Evolutionary conservation across 2,329 filamentous ascomycete species (phyloP).

Genomic region (Aspergillus glaucus): DNA sequence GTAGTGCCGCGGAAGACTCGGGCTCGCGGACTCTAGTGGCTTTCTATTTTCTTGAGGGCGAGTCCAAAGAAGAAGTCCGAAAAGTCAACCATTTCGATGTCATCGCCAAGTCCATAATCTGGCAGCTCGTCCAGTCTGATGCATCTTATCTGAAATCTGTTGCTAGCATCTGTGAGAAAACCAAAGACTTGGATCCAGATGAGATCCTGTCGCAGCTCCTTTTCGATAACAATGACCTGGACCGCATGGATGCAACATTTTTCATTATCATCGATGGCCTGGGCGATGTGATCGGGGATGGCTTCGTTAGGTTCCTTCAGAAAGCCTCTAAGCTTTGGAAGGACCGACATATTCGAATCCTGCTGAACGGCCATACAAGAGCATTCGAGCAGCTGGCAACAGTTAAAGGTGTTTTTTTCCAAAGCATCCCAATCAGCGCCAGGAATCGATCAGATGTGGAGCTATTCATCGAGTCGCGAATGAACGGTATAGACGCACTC

Average conservation of each 20-base stretch:
- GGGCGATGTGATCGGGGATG: conserved; percentile 35
- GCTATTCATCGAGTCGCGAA: conserved; percentile 17
- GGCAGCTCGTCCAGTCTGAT: conserved; percentile 13
- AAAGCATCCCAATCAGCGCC: conserved; percentile 12
- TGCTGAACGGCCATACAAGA: conserved; percentile 16
- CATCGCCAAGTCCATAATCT: conserved; percentile 12
- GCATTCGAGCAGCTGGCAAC: conserved; percentile 14
- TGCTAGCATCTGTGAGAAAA: conserved; percentile 8
- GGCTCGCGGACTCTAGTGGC: conserved; percentile 7
- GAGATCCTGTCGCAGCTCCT: conserved; percentile 8
- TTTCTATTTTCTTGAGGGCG: conserved; percentile 14
- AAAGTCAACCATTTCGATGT: conserved; percentile 8
- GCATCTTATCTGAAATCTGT: conserved; percentile 13
- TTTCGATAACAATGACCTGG: conserved; percentile 9
- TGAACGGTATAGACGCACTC: conserved; percentile 20
- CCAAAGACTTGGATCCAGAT: conserved; percentile 10
- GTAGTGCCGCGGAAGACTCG: conserved; percentile 5
- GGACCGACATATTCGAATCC: conserved; percentile 10
- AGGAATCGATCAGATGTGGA: conserved; percentile 16
- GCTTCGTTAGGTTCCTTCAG: conserved; percentile 15
- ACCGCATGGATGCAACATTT: conserved; percentile 21
- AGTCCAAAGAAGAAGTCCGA: conserved; percentile 11
- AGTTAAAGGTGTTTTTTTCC: conserved; percentile 2
- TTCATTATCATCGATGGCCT: conserved; percentile 45
- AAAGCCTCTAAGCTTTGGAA: conserved; percentile 1